Evolutionary conservation across 2,329 filamentous ascomycete genomes (phyloP).

Genomic region (Aureobasidium sp.): DNA sequence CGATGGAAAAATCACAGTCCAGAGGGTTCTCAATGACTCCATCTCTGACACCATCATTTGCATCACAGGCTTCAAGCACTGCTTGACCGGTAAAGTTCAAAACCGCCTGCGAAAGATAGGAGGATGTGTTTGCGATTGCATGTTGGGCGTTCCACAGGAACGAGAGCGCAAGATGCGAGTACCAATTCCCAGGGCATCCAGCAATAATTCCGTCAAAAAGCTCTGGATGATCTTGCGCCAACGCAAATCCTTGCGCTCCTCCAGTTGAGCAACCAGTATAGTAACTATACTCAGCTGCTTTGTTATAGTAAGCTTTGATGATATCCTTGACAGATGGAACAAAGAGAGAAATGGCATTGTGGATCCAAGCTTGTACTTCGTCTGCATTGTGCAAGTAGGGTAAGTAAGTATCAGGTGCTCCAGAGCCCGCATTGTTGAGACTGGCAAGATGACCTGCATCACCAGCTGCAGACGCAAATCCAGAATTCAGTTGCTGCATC

Average conservation of each 20-base stretch:
- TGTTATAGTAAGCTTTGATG: slow-evolving; percentile 29
- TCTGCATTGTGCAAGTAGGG: slow-evolving; percentile 25
- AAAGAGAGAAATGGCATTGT: slow-evolving; percentile 32
- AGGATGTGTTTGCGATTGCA: slow-evolving; percentile 14
- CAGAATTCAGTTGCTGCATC: slow-evolving; percentile 24
- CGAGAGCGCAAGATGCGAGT: slow-evolving; percentile 27
- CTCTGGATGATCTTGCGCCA: slow-evolving; percentile 35
- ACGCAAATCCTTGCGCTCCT: slow-evolving; percentile 36
- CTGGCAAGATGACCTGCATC: slow-evolving; percentile 24
- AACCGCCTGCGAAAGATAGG: slow-evolving; percentile 25
- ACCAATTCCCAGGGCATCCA: slow-evolving; percentile 36
- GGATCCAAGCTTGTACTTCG: slow-evolving; percentile 31
- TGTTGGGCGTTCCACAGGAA: slow-evolving; percentile 28
- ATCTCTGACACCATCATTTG: slow-evolving; percentile 42
- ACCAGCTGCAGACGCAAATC: slow-evolving; percentile 24
- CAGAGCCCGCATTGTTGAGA: slow-evolving; percentile 22
- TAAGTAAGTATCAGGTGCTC: slow-evolving; percentile 23
- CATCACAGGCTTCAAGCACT: slow-evolving; percentile 39
- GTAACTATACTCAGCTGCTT: slow-evolving; percentile 30
- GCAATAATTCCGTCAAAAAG: slow-evolving; percentile 40
- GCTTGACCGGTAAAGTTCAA: slow-evolving; percentile 30
- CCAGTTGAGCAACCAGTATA: slow-evolving; percentile 39
- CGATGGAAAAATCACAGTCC: slow-evolving; percentile 35
- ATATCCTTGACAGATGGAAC: slow-evolving; percentile 28
- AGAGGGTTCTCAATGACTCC: slow-evolving; percentile 42